These are phyloP conservation scores for Penicillium psychrosexuale DNA, from an alignment of 2,329 filamentous ascomycete species.

Conservation along the genomic window DNA sequence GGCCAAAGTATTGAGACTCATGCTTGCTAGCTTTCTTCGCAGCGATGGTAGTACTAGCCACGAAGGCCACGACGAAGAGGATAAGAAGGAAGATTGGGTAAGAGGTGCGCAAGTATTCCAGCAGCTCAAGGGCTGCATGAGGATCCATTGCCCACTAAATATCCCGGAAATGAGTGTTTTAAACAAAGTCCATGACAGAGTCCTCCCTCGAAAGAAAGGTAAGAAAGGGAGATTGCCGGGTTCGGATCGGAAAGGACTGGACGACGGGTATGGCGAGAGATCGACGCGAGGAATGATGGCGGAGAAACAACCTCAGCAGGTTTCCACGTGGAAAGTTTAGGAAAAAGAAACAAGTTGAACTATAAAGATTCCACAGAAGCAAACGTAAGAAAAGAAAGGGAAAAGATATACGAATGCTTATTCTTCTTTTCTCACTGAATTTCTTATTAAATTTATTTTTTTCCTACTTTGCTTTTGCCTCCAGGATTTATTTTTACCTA, in stretches of 20 bases:
- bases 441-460: background rate
- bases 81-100: conserved; percentile 63
- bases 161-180: conserved; percentile 9
- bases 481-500: background rate
- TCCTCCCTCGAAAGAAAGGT: conserved; percentile 9
- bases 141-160: conserved; percentile 31
- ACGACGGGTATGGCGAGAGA: conserved; percentile 20
- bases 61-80: conserved; percentile 63
- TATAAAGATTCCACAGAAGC: background rate
- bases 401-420: background rate
- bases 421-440: too few species aligned
- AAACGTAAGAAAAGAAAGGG: conserved; percentile 4
- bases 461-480: background rate
- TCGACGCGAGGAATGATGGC: conserved; percentile 13
- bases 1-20: conserved; percentile 61
- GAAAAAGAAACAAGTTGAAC: background rate
- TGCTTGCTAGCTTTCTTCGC: conserved; percentile 49
- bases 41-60: conserved; percentile 57
- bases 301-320: background rate
- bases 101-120: conserved; percentile 53
- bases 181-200: conserved; percentile 36
- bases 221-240: conserved; percentile 6
- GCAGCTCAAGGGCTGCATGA: conserved; percentile 42
- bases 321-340: conserved; percentile 5
- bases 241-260: conserved; percentile 24